A percentile compares a stretch with the other conserved stretches of the same genome.
Conservation (phyloP, 768 basidiomycete genomes). For the Serendipita sp. region DNA sequence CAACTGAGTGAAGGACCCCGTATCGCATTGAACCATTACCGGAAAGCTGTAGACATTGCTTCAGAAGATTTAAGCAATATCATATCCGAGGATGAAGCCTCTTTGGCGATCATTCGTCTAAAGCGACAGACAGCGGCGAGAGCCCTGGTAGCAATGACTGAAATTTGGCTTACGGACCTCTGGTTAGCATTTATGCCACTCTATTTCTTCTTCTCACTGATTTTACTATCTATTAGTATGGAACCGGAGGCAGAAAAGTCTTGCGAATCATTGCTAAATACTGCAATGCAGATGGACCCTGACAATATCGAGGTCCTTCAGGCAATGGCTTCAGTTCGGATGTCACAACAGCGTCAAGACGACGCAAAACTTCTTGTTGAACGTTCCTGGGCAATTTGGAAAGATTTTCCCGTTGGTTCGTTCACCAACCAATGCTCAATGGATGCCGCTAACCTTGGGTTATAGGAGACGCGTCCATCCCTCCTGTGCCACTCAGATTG, state of each 20-base stretch:
- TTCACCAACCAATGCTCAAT: neutral
- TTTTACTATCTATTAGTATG: conserved; percentile 33
- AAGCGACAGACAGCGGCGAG: conserved; percentile 53
- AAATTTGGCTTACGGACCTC: conserved; percentile 95
- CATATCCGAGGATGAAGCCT: conserved; percentile 17
- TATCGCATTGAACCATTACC: conserved; percentile 57
- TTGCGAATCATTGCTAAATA: conserved; percentile 59
- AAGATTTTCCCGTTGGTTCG: conserved; percentile 46
- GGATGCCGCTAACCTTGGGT: neutral
- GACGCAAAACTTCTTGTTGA: conserved; percentile 62
- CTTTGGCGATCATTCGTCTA: conserved; percentile 30
- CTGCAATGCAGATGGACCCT: conserved; percentile 61
- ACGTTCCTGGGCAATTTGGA: conserved; percentile 52
- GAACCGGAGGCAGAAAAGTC: conserved; percentile 67
- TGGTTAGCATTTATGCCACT: conserved; percentile 36
- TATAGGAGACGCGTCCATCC: conserved; percentile 49
- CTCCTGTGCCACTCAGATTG: conserved; percentile 57
- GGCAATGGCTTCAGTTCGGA: conserved; percentile 66
- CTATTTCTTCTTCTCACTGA: neutral
- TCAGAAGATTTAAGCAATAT: conserved; percentile 55
- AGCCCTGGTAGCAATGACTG: conserved; percentile 76
- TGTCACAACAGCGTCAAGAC: conserved; percentile 73
- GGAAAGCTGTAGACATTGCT: conserved; percentile 62
- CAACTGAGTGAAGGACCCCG: conserved; percentile 70
- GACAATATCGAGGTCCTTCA: conserved; percentile 68